Base-by-base conservation (phyloP, 2,329 filamentous ascomycete species). In the Claviceps sp. region DNA sequence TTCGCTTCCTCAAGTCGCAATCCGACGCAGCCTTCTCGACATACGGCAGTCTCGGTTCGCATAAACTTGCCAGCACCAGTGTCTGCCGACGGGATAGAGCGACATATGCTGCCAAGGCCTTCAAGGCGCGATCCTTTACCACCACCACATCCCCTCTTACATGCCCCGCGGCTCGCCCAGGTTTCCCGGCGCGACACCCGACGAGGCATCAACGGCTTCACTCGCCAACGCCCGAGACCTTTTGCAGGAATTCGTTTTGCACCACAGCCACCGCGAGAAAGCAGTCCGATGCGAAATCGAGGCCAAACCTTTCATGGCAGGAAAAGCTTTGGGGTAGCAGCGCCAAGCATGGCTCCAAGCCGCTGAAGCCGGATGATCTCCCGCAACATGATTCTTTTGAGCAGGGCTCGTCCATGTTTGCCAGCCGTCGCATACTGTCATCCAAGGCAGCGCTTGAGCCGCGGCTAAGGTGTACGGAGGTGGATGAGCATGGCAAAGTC, bases 401-500 rank as follows among this genome's bases (percentile, higher is more conserved):
- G 42, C 71, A 71, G 22, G 76, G 79, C 47, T 62, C 64, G 13
- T 65, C 67, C 57, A 81, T 84, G 61, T 87, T 87, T 66, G 84
- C 75, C 61, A 74, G 84, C 49, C 84, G 84, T 43, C 79, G 89
- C 43, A 80, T 84, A 45, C 74, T 88, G 61, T 77, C 81, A 50
- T 77, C 81, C 47, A 93, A 91, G 68, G 85, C 87, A 2, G 83
- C 85, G 26, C 84, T 91, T 53, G 89, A 96, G 66, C 80, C 90
- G 34, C 84, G 89, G 54, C 73, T 98, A 58, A 80, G 93, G 51
- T 98, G 93, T 65, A 98, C 93, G 1, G 93, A 98, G 68, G 87
- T 97, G 54, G 89, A 97, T 61, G 89, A 90, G 65, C 81, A 87
- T 62, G 93, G 93, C 42, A 86, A 94, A 60, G 89, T 96, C 26